Conservation (phyloP, 2,329 filamentous ascomycete species). For the Hymenoscyphus repandus region DNA sequence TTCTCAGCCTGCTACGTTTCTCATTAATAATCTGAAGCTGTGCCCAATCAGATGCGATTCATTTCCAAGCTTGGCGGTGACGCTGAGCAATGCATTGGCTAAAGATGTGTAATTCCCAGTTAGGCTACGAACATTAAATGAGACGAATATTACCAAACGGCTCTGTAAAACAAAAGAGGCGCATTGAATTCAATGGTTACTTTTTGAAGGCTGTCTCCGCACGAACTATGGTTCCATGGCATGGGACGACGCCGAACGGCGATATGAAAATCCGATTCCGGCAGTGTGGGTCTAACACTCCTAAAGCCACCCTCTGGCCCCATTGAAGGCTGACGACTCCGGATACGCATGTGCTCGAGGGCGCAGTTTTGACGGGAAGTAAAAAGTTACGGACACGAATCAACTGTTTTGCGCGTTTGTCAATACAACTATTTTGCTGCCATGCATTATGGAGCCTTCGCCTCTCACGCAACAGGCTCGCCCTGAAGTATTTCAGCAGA, state of each 20-base stretch:
- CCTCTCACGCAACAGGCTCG: constrained; percentile 89
- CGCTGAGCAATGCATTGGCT: too few relatives aligned
- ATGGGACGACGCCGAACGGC: too few relatives aligned
- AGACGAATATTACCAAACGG: too few relatives aligned
- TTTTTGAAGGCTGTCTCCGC: too few relatives aligned
- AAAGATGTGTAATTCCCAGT: too few relatives aligned
- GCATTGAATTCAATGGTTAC: not conserved
- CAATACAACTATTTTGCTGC: constrained; percentile 13
- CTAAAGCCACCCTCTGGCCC: too few relatives aligned
- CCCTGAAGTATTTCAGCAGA: constrained; percentile 87
- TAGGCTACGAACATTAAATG: too few relatives aligned
- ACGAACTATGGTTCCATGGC: too few relatives aligned
- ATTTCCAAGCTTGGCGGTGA: constrained; percentile 2
- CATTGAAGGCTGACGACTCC: too few relatives aligned
- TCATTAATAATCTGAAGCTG: not conserved
- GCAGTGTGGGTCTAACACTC: too few relatives aligned
- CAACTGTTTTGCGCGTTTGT: not conserved
- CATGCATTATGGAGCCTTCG: constrained; percentile 70
- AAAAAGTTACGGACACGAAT: constrained; percentile 1
- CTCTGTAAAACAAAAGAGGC: not conserved
- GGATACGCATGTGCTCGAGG: not conserved
- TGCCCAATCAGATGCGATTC: constrained; percentile 2
- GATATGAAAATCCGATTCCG: too few relatives aligned
- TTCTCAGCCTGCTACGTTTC: not conserved
- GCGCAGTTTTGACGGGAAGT: not conserved